phyloP scores from a whole-genome alignment of 345 rosid species.

The Anastatica hierochuntica region DNA sequence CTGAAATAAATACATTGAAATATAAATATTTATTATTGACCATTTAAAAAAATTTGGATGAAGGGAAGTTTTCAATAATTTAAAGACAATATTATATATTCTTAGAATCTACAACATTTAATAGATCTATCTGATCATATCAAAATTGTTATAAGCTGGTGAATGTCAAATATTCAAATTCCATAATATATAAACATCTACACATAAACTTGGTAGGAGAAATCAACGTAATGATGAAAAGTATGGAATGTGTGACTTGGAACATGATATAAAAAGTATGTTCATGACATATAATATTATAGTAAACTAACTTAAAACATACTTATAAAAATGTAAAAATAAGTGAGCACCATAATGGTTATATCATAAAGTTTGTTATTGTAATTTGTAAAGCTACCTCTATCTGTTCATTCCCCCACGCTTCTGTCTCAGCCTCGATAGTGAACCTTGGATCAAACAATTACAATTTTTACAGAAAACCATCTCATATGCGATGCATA shows the following conservation, averaged over 20 bases:
- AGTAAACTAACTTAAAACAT: background rate
- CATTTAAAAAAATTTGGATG: too few species aligned
- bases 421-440: conserved; percentile 18
- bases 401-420: conserved; percentile 37
- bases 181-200: too few species aligned
- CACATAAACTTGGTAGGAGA: too few species aligned
- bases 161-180: too few species aligned
- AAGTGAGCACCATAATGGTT: conserved; percentile 27
- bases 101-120: too few species aligned
- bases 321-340: conserved; percentile 7
- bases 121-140: too few species aligned
- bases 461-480: background rate
- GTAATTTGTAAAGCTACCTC: conserved; percentile 20
- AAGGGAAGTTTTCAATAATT: too few species aligned
- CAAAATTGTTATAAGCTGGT: too few species aligned
- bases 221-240: conserved; percentile 17
- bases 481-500: conserved; percentile 1
- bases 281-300: conserved; percentile 11
- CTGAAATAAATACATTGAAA: too few species aligned
- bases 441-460: conserved; percentile 19
- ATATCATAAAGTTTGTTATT: conserved; percentile 19
- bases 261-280: conserved; percentile 22
- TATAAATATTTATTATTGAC: too few species aligned
- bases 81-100: too few species aligned
- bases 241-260: conserved; percentile 21